Percentiles rank a stretch among this genome's conserved stretches.
Conservation (phyloP, 768 basidiomycete genomes). For the Kwoniella pini region DNA sequence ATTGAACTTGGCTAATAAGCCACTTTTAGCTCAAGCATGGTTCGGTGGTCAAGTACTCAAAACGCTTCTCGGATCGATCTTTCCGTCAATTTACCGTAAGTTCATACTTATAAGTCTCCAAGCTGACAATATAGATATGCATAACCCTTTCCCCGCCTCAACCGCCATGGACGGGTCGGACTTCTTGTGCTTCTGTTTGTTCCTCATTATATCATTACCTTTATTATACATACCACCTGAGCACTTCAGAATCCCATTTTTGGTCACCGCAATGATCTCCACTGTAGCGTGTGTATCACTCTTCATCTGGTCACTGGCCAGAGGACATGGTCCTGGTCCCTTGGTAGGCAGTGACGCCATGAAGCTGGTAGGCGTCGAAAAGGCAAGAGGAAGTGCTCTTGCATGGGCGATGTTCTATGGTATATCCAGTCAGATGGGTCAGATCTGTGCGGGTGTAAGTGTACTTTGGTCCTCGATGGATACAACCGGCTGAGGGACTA, state of each 20-base stretch:
- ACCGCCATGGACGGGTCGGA: conserved; percentile 41
- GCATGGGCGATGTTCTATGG: conserved; percentile 47
- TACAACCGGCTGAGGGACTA: background rate
- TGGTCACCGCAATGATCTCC: conserved; percentile 28
- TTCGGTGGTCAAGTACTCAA: conserved; percentile 21
- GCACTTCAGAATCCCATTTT: conserved; percentile 40
- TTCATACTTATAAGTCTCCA: background rate
- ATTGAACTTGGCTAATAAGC: background rate
- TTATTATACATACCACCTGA: conserved; percentile 40
- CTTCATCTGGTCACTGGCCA: conserved; percentile 36
- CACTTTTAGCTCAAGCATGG: conserved; percentile 26
- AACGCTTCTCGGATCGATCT: conserved; percentile 15
- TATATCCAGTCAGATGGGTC: conserved; percentile 32
- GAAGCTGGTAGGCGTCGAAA: conserved; percentile 23
- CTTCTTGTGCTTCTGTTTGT: conserved; percentile 40
- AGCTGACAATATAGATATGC: conserved; percentile 30
- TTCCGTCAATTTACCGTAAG: conserved; percentile 30
- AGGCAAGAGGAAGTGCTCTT: conserved; percentile 30
- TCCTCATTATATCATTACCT: conserved; percentile 38
- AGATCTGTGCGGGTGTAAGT: conserved; percentile 31
- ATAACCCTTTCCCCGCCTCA: conserved; percentile 33
- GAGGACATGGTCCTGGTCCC: conserved; percentile 40
- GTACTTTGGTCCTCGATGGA: background rate
- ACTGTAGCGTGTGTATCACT: conserved; percentile 33
- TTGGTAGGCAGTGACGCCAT: conserved; percentile 23